Evolutionary conservation across 2,329 filamentous ascomycete species (phyloP), one percentile per base, ranked within the genome.

Genomic region (Epichloe festucae): DNA sequence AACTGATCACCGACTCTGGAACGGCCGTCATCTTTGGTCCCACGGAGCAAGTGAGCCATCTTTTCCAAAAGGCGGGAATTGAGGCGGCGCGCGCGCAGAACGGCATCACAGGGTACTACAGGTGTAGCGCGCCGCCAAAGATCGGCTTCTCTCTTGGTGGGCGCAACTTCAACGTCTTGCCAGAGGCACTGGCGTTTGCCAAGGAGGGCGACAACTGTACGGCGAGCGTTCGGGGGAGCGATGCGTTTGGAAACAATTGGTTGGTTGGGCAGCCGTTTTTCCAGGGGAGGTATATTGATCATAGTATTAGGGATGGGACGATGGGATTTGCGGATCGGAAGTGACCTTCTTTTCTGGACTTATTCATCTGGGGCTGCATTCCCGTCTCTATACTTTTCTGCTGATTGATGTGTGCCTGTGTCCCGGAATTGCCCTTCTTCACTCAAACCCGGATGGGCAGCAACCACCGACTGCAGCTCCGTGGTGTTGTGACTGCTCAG

Each of bases 251-350:
- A 31, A 43, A 15, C 46, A 51, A 12, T 17, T 59, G 57, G 57
- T 35, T 57, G 21, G 49, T 59, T 12, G 57, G 57, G n/a, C 57
- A 59, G 52, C 50, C 57, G 10, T 59, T 59, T 42, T 59, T 59
- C 21, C 57, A 57, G 48, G 55, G 56, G 7, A 50, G 53, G 46
- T 59, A 59, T 43, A 53, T 59, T 49, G 57, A 59, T 34, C 56
- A 58, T 49, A 56, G 57, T 11, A 31, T 53, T 10, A 49, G 50
- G 8, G 52, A 48, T 15, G 42, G 46, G 3, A 57, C 55, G 3
- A 57, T 56, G 52, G 52, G 54, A 12, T 56, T 56, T 51, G 54
- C 54, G 35, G 43, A 52, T 12, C 12, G 55, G 50, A 38, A 51
- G 53, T 48, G 27, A 19, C 40, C 0, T 19, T 45, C 2, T 43